Evolutionary conservation across 139 green algal genomes (phyloP).

Genomic region (Edaphochlamys debaryana): DNA sequence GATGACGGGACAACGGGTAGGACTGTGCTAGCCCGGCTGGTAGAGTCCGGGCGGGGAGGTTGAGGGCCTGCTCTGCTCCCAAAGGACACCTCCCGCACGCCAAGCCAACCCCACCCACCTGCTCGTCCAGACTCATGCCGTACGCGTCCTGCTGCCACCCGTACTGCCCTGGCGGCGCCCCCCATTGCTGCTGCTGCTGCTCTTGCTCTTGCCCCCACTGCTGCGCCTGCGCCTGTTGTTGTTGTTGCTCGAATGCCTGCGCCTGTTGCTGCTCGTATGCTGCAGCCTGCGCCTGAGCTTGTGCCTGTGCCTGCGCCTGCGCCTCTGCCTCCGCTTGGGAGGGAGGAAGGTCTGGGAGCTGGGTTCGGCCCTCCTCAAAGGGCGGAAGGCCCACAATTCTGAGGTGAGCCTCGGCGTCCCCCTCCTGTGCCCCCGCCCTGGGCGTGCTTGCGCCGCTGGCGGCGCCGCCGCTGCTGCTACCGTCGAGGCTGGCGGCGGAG

Average conservation of each 20-base stretch:
- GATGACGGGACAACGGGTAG: too few relatives aligned
- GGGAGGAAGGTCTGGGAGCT: too few relatives aligned
- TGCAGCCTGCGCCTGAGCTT: too few relatives aligned
- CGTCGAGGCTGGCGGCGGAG: not conserved
- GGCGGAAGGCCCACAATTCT: slow-evolving; percentile 6
- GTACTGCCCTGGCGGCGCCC: not conserved
- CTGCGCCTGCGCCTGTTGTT: slow-evolving; percentile 6
- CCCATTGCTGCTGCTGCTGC: not conserved
- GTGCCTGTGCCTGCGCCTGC: too few relatives aligned
- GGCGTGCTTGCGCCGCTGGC: not conserved
- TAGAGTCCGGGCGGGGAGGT: too few relatives aligned
- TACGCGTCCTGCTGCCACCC: not conserved
- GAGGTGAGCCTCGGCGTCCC: not conserved
- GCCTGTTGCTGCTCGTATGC: slow-evolving; percentile 11
- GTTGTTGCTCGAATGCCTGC: not conserved
- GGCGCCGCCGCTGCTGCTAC: slow-evolving; percentile 27
- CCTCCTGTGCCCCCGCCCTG: not conserved
- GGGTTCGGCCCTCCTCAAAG: not conserved
- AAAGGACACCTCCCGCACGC: too few relatives aligned
- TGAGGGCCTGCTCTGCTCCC: too few relatives aligned
- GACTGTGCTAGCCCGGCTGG: too few relatives aligned
- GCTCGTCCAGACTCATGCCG: not conserved
- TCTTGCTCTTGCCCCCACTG: slow-evolving; percentile 20
- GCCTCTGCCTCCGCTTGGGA: too few relatives aligned
- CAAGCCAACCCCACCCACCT: too few relatives aligned